Percentiles rank a stretch among this genome's conserved stretches.
Evolutionary conservation across 225 moss, liverwort and hornwort genomes (phyloP).

Genomic region (Straminergon stramineum): DNA sequence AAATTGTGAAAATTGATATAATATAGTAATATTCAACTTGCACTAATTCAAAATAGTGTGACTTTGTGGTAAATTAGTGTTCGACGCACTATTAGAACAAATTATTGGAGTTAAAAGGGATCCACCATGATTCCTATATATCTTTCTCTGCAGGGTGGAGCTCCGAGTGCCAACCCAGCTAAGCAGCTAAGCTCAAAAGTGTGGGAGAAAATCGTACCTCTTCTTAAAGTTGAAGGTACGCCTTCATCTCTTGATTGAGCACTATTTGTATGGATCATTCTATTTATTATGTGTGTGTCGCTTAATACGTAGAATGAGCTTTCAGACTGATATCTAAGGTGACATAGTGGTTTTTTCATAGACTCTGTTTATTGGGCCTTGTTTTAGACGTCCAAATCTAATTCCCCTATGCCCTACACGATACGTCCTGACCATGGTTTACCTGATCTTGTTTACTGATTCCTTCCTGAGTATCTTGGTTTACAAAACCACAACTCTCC

Average conservation of each 20-base stretch:
- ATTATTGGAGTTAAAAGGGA: neutral
- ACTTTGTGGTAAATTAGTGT: neutral
- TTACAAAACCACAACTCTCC: neutral
- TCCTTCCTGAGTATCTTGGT: neutral
- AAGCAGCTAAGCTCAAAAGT: slow-evolving; percentile 92
- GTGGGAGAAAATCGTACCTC: slow-evolving; percentile 81
- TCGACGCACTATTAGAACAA: neutral
- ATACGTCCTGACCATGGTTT: neutral
- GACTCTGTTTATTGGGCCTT: neutral
- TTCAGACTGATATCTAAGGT: neutral
- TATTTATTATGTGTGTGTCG: neutral
- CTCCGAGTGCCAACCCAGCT: slow-evolving; percentile 48
- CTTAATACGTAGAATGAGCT: neutral
- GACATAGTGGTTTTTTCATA: neutral
- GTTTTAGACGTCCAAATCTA: neutral
- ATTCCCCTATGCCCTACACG: neutral
- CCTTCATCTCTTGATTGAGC: neutral
- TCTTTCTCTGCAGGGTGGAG: slow-evolving; percentile 35
- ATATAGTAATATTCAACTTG: neutral
- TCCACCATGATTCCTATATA: neutral
- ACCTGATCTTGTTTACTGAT: neutral
- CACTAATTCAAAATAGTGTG: neutral
- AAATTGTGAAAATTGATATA: no score
- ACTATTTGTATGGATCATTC: neutral
- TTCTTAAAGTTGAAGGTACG: slow-evolving; percentile 78